Base-by-base conservation (phyloP, 108 stramenopile genomes). In the Cylindrotheca closterium region DNA sequence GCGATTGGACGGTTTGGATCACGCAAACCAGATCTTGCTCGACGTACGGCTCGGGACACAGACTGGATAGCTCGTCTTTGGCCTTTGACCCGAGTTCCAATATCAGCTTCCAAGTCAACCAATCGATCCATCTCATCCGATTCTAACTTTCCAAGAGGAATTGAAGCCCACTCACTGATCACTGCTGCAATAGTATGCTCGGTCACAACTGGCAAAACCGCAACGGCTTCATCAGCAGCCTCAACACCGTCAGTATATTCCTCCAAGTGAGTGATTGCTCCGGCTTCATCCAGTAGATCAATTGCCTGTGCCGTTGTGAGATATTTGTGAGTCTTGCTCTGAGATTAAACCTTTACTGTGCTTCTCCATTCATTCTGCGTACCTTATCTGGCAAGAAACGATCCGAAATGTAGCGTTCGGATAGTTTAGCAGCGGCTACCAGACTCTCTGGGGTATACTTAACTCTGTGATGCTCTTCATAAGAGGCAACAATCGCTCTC, bases 231-330 rank as follows among this genome's bases (percentile, higher is more conserved):
- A 1, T 37, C 60, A 24, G 31, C 48, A 21, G 42, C 68, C 25
- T 60, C 64, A 19, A 28, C 58, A 15, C 33, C 57, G 3, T 51
- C 22, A 1, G 47, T 42, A 37, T n/a, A 71, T 53, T 78, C 73
- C 53, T 93, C 86, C 58, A 96, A 91, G 51, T 94, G 90, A 1
- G 93, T 85, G 51, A 94, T 78, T 1, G 98, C 96, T 7, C 96
- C 96, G 17, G 96, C 94, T 85, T 99, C 98, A 71, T 99, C 98
- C 45, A 99, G 65, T 55, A 99, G 70, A 71, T 99, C 98, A 57
- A 98, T 96, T 31, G 70, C 70, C 56, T 51, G 51, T 17, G n/a
- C n/a, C n/a, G n/a, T n/a, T n/a, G n/a, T n/a, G 17, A 45, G 12
- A 45, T 45, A 17, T n/a, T n/a, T n/a, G n/a, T n/a, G n/a, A n/a